A percentile compares a stretch with the other conserved stretches of the same genome.
Conservation (phyloP, 768 basidiomycete genomes). For the Tulasnella calospora region DNA sequence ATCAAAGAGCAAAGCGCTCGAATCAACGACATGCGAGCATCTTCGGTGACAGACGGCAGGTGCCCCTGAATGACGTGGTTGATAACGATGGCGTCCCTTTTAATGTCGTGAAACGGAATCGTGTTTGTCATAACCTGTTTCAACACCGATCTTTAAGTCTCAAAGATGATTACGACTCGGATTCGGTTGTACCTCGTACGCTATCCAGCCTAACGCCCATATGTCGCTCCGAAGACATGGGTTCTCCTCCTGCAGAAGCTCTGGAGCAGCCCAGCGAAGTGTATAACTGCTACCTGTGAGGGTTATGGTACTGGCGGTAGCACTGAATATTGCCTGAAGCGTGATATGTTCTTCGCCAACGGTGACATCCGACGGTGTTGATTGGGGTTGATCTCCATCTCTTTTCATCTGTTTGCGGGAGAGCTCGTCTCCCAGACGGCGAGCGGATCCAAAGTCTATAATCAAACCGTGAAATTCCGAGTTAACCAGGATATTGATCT, state of each 20-base stretch:
- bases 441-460: background rate
- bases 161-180: accelerated
- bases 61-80: background rate
- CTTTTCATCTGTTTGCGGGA: background rate
- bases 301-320: background rate
- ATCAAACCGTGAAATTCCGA: background rate
- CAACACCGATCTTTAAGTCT: no score
- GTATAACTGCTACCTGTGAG: background rate
- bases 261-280: background rate
- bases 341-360: background rate
- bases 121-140: background rate
- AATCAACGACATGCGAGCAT: background rate
- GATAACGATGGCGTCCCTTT: background rate
- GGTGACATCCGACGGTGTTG: background rate
- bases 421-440: background rate
- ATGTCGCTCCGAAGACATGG: background rate
- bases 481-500: background rate
- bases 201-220: background rate
- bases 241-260: background rate
- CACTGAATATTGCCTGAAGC: background rate
- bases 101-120: background rate
- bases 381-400: background rate
- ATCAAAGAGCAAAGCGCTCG: background rate
- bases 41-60: background rate
- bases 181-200: background rate